Conservation (phyloP, 2,329 filamentous ascomycete species). For the Colletotrichum horii region DNA sequence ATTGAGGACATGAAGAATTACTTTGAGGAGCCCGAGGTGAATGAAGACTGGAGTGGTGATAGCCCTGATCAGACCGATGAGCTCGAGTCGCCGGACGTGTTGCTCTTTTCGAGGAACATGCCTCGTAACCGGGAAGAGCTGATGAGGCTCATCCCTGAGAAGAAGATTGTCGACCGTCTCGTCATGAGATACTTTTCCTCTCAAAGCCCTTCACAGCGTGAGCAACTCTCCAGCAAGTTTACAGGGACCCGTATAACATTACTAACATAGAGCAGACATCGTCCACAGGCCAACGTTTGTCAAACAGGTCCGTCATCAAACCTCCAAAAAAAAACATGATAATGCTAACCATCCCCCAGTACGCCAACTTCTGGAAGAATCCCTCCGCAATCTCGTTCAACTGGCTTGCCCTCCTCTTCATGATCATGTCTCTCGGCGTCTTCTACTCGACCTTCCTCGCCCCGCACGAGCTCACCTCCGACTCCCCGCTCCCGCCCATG, state of each 20-base stretch:
- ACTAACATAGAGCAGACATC: slow-evolving; percentile 42
- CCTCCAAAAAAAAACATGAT: neutral
- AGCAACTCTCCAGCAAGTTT: slow-evolving; percentile 19
- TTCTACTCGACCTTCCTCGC: slow-evolving; percentile 50
- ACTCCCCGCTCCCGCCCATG: slow-evolving; percentile 41
- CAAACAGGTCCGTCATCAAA: slow-evolving; percentile 36
- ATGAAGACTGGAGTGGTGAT: slow-evolving; percentile 30
- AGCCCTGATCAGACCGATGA: slow-evolving; percentile 37
- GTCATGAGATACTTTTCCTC: slow-evolving; percentile 60
- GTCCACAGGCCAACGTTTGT: slow-evolving; percentile 59
- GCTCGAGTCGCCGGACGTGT: slow-evolving; percentile 43
- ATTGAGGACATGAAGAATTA: slow-evolving; percentile 65
- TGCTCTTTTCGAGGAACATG: slow-evolving; percentile 44
- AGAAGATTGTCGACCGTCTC: slow-evolving; percentile 51
- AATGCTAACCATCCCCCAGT: slow-evolving; percentile 35
- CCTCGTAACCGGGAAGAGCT: slow-evolving; percentile 51
- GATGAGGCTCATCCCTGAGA: slow-evolving; percentile 51
- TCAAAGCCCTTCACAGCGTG: slow-evolving; percentile 57
- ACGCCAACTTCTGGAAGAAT: slow-evolving; percentile 54
- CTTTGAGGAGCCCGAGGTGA: slow-evolving; percentile 54
- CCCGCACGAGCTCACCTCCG: slow-evolving; percentile 47
- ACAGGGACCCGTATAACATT: slow-evolving; percentile 17
- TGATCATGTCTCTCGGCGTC: slow-evolving; percentile 47
- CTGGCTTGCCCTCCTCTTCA: slow-evolving; percentile 58
- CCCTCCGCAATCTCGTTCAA: slow-evolving; percentile 41